phyloP scores from a whole-genome alignment of 2,329 filamentous ascomycete species.

The Hymenoscyphus albidus region DNA sequence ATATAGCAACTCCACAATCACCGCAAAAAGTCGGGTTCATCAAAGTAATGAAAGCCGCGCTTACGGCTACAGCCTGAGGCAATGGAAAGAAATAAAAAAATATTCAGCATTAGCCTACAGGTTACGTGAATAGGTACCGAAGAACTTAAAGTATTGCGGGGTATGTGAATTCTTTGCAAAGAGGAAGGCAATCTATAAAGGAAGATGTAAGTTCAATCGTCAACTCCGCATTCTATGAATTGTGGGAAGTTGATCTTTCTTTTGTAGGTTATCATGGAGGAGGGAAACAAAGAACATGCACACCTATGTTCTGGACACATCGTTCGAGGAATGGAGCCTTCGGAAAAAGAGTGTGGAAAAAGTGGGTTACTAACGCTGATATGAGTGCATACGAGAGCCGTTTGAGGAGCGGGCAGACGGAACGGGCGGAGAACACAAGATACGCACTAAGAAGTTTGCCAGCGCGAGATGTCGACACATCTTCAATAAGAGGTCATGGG shows the following conservation, averaged over 20 bases:
- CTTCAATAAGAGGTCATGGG: background rate
- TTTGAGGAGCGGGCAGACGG: conserved; percentile 7
- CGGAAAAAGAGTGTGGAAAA: conserved; percentile 28
- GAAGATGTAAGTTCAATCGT: conserved; percentile 21
- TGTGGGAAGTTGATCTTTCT: background rate
- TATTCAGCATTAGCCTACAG: conserved; percentile 17
- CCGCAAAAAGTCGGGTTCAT: conserved; percentile 1
- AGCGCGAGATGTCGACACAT: conserved; percentile 20
- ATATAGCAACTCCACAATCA: background rate
- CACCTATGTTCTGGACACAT: conserved; percentile 26
- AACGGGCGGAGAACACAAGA: conserved; percentile 19
- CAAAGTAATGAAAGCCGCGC: conserved; percentile 16
- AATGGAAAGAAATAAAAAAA: background rate
- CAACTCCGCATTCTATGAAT: background rate
- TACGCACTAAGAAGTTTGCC: conserved; percentile 25
- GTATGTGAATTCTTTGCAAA: conserved; percentile 25
- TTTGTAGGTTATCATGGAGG: conserved; percentile 27
- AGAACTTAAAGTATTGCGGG: conserved; percentile 25
- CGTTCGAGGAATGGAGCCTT: conserved; percentile 23
- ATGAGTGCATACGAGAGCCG: conserved; percentile 25
- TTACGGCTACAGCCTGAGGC: conserved; percentile 2
- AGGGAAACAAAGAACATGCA: conserved; percentile 10
- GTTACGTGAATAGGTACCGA: conserved; percentile 27
- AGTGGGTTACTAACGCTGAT: conserved; percentile 30
- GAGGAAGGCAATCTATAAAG: conserved; percentile 23